Evolutionary conservation across 2,329 filamentous ascomycete species (phyloP).

Genomic region (Trichoderma hamatum): DNA sequence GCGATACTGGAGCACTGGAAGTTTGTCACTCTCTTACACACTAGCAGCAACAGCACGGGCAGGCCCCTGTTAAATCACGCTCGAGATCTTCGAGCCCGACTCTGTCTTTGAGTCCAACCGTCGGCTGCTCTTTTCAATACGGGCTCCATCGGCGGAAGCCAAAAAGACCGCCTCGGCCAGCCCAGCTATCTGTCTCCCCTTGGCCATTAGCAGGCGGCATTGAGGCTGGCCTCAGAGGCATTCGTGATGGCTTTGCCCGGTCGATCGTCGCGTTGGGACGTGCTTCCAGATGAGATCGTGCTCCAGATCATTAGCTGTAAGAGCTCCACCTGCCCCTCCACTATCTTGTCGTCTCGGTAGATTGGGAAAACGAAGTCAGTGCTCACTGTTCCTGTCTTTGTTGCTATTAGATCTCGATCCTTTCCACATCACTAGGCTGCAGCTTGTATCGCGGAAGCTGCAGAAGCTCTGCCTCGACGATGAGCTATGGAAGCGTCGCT

Average conservation of each 20-base stretch:
- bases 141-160: conserved; percentile 12
- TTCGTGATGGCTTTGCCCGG: conserved; percentile 36
- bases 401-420: conserved; percentile 42
- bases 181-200: conserved; percentile 3
- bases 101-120: conserved; percentile 5
- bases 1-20: conserved; percentile 2
- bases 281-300: conserved; percentile 66
- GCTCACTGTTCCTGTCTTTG: conserved; percentile 17
- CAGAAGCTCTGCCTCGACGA: conserved; percentile 72
- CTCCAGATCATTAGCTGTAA: conserved; percentile 65
- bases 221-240: conserved; percentile 15
- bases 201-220: conserved; percentile 24
- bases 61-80: conserved; percentile 26
- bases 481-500: conserved; percentile 74
- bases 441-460: conserved; percentile 69
- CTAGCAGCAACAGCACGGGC: conserved; percentile 13
- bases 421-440: conserved; percentile 60
- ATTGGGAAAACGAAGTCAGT: conserved; percentile 28
- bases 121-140: not conserved
- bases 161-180: conserved; percentile 1
- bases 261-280: conserved; percentile 43
- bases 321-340: conserved; percentile 33
- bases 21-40: conserved; percentile 21
- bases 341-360: not conserved
- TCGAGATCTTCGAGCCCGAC: conserved; percentile 16